Conservation (phyloP, 2,329 filamentous ascomycete species). For the Capronia americana region DNA sequence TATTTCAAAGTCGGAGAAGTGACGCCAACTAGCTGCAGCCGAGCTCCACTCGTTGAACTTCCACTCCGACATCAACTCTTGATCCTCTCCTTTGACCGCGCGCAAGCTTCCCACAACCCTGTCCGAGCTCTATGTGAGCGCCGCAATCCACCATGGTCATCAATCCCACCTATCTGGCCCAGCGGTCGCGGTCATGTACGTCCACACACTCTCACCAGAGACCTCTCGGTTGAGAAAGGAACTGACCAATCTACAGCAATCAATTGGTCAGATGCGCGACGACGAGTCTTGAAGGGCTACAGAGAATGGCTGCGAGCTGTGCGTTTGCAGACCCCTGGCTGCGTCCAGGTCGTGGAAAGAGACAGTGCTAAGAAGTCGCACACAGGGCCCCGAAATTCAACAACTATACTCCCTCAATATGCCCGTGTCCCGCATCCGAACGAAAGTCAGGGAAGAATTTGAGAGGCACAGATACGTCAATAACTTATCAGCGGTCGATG, state of each 20-base stretch:
- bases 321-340: conserved; percentile 51
- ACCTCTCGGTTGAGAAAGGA: conserved; percentile 32
- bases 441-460: conserved; percentile 95
- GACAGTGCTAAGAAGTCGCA: conserved; percentile 20
- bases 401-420: conserved; percentile 94
- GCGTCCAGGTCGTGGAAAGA: neutral
- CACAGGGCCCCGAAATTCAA: conserved; percentile 92
- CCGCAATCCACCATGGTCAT: conserved; percentile 71
- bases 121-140: conserved; percentile 33
- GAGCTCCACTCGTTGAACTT: conserved; percentile 12
- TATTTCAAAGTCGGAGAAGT: neutral
- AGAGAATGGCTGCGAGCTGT: conserved; percentile 96
- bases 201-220: conserved; percentile 32
- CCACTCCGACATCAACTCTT: neutral
- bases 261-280: conserved; percentile 88
- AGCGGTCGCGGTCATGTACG: conserved; percentile 79
- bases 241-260: conserved; percentile 64
- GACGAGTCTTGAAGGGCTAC: conserved; percentile 86
- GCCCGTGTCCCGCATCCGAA: conserved; percentile 84
- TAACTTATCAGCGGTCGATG: conserved; percentile 85
- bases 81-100: neutral
- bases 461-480: conserved; percentile 93
- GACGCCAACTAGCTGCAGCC: conserved; percentile 12
- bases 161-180: conserved; percentile 89
- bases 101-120: neutral